phyloP scores from a whole-genome alignment of 352 stramenopile genomes.

The Bremia lactucae region DNA sequence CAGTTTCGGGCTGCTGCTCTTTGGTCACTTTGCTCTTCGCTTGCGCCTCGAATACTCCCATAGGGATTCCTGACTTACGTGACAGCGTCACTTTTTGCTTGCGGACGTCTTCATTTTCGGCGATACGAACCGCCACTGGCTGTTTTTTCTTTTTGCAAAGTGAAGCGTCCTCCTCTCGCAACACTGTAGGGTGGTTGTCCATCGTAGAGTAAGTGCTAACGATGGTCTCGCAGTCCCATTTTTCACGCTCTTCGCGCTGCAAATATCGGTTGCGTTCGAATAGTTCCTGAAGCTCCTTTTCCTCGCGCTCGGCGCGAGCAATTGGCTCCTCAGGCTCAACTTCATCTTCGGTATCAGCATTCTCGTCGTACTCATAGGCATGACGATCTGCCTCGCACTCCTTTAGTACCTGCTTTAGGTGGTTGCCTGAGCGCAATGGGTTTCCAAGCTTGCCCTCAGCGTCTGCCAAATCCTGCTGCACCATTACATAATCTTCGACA shows the following conservation, averaged over 20 bases:
- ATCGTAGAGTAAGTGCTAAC: constrained; percentile 97
- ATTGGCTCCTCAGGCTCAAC: constrained; percentile 24
- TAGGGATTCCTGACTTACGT: constrained; percentile 91
- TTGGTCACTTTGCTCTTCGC: constrained; percentile 15
- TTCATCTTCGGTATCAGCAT: constrained; percentile 30
- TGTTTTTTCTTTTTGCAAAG: constrained; percentile 79
- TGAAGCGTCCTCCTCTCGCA: constrained; percentile 55
- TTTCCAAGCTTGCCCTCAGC: constrained; percentile 74
- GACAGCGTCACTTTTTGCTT: constrained; percentile 82
- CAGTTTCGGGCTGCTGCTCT: constrained; percentile 14
- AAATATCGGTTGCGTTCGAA: constrained; percentile 61
- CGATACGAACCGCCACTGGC: constrained; percentile 8
- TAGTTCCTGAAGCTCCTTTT: constrained; percentile 35
- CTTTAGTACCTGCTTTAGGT: constrained; percentile 60
- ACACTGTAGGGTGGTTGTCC: constrained; percentile 95
- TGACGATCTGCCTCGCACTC: constrained; percentile 49
- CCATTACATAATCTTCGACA: constrained; percentile 58
- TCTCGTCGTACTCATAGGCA: constrained; percentile 45
- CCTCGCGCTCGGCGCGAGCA: constrained; percentile 17
- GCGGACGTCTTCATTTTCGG: constrained; percentile 22
- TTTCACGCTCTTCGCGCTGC: constrained; percentile 41
- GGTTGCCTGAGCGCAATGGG: constrained; percentile 53
- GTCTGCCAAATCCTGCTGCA: constrained; percentile 63
- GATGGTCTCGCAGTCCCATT: constrained; percentile 97
- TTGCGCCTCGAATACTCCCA: constrained; percentile 77